These are phyloP conservation scores for Periconia sp. DNA, from an alignment of 2,329 filamentous ascomycete genomes.

Conservation along the genomic window DNA sequence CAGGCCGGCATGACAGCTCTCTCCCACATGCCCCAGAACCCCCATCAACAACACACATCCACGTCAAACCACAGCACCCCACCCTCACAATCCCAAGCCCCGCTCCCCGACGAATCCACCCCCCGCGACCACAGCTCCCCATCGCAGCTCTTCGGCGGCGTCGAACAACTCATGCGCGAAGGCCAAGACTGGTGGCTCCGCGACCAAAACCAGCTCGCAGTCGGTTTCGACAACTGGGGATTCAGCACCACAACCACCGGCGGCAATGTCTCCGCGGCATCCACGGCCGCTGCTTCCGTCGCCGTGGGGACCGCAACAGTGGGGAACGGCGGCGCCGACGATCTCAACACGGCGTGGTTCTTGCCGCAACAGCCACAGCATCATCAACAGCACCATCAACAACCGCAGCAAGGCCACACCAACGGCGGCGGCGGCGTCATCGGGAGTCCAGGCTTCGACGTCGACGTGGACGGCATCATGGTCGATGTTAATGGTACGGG, in stretches of 20 bases:
- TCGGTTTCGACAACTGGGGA: slow-evolving; percentile 66
- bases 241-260: slow-evolving; percentile 10
- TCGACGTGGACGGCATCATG: not conserved
- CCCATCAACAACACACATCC: slow-evolving; percentile 10
- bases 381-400: no score
- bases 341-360: no score
- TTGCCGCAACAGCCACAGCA: no score
- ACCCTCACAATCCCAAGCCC: not conserved
- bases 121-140: slow-evolving; percentile 43
- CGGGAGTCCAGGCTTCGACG: no score
- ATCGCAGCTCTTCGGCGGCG: slow-evolving; percentile 59
- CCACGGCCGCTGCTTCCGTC: not conserved
- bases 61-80: slow-evolving; percentile 6
- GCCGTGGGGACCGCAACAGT: not conserved
- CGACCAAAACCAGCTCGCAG: slow-evolving; percentile 62
- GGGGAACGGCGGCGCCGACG: not conserved
- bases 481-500: not conserved
- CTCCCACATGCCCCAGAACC: slow-evolving; percentile 35
- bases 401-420: no score
- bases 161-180: slow-evolving; percentile 63
- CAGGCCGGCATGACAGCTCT: slow-evolving; percentile 33
- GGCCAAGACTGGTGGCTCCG: slow-evolving; percentile 64
- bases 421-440: not conserved
- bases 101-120: slow-evolving; percentile 23
- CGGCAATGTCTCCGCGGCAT: slow-evolving; percentile 22